Conservation (phyloP, 805 yeast genomes). For the Candida rishiriensis region DNA sequence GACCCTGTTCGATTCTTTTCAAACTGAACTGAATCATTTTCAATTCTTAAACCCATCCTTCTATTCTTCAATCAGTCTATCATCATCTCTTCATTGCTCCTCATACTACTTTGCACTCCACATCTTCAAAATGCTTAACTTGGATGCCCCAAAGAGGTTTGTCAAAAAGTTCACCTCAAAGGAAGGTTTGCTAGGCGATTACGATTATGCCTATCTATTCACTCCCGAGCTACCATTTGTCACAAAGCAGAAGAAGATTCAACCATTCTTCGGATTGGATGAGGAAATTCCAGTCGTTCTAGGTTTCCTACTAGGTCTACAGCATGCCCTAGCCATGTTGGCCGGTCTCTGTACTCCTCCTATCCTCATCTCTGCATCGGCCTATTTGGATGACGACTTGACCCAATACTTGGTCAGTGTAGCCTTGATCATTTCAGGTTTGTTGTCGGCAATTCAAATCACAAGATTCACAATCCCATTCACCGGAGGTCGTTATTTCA, state of each 20-base stretch:
- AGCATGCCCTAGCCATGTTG: constrained; percentile 85
- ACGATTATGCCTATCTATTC: constrained; percentile 76
- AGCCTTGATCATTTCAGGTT: constrained; percentile 64
- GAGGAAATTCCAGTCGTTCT: constrained; percentile 77
- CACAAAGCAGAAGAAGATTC: constrained; percentile 42
- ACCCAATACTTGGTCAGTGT: constrained; percentile 69
- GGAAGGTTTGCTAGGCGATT: constrained; percentile 84
- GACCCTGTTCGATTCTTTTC: no score
- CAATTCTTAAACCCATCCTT: no score
- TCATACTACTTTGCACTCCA: no score
- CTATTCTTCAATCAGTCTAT: no score
- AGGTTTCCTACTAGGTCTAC: constrained; percentile 77
- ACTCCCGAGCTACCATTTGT: constrained; percentile 75
- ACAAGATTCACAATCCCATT: constrained; percentile 72
- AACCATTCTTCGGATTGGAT: constrained; percentile 80
- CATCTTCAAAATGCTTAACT: no score
- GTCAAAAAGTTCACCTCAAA: constrained; percentile 47
- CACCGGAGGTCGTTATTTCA: constrained; percentile 54
- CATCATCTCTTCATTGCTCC: no score
- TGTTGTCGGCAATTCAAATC: constrained; percentile 70
- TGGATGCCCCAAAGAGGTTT: constrained; percentile 3
- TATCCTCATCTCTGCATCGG: constrained; percentile 59
- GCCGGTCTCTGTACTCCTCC: constrained; percentile 91
- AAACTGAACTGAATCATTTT: no score
- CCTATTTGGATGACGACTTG: constrained; percentile 46